Evolutionary conservation across 768 basidiomycete genomes (phyloP), one percentile per base, ranked within the genome.

Genomic region (Russula earlei): DNA sequence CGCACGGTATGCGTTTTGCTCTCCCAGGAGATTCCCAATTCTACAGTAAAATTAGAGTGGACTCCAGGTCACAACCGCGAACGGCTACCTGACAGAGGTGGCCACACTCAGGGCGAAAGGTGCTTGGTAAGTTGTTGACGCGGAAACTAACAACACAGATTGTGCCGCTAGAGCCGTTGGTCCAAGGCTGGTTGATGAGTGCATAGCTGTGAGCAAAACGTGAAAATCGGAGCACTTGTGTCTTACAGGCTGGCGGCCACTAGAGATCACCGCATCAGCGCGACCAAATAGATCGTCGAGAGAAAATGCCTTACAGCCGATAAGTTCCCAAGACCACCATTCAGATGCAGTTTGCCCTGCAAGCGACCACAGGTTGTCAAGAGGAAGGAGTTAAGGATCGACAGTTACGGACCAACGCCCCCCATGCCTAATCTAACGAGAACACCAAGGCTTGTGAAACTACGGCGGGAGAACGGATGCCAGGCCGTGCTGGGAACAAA

Each of bases 281-380:
- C 41, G 44, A 31, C 15, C n/a, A 19, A 36, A n/a, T n/a, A n/a
- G 11, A 38, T 11, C 25, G 19, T 20, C 12, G 15, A 8, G 52
- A 29, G 25, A 15, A 2, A 46, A 27, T 19, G 38, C 73, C 74
- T 65, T 49, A 77, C 69, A 69, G 22, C 83, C 84, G 31, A 87
- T 70, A 6, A 91, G 77, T 70, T 96, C 93, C 95, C 95, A 95
- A 37, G 87, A 85, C 92, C 94, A 97, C 95, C 94, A 98, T 69
- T 96, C 95, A 4, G 82, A 83, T 1, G 89, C 90, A 4, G 81
- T 85, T 68, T 92, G 91, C 0, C 83, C 83, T 77, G 58, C 40
- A 27, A 12, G 27, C 22, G 33, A 40, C 27, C 9, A 24, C 11
- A 7, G 10, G 15, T 22, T 46, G 33, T 58, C 44, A 58, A 34